Evolutionary conservation across 1,284 basidiomycete species (phyloP), one percentile per base, ranked within the genome.

Genomic region (Ustilago loliicola): DNA sequence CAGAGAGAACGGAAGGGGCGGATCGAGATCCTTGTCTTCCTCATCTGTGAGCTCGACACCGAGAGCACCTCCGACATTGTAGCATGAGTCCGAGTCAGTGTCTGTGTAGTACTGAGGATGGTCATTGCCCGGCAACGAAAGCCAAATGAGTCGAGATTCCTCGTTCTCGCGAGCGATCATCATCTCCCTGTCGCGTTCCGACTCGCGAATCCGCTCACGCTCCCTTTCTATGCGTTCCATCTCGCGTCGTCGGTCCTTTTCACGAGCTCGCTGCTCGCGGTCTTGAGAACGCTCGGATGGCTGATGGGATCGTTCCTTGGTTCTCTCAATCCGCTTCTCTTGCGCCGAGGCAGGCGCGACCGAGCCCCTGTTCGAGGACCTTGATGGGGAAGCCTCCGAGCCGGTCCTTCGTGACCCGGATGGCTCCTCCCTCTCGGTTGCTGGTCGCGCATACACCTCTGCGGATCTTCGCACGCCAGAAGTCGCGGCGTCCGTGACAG

Each of bases 71-170:
- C 65, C 65, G 4, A 38, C 76, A 21, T 72, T 72, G 23, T 72
- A 78, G 68, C 76, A 78, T 3, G 76, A 78, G 36, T 80, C 79
- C 30, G 79, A 74, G 63, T 80, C 79, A 0, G 81, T 79, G 59
- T 82, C 81, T 2, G 81, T 81, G 62, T 82, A 82, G 65, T 82
- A 82, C 55, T 80, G 68, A 3, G 76, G 79, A 36, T 82, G 79
- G 30, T 82, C 81, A 50, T 82, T 80, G 65, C 79, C 76, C 0
- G 81, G 81, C 45, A 82, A 32, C 1, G 79, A 81, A 19, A 79
- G 73, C 77, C 77, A 79, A n/a, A 76, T 76, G 36, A 79, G 70
- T 25, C 77, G 67, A 27, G 72, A 69, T 48, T 79, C 77, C 36
- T 79, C 73, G 58, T 79, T 76, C 55, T 79, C 72, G 25, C 72